Conservation (phyloP, 2,329 filamentous ascomycete genomes). For the Sporothrix inflata region DNA sequence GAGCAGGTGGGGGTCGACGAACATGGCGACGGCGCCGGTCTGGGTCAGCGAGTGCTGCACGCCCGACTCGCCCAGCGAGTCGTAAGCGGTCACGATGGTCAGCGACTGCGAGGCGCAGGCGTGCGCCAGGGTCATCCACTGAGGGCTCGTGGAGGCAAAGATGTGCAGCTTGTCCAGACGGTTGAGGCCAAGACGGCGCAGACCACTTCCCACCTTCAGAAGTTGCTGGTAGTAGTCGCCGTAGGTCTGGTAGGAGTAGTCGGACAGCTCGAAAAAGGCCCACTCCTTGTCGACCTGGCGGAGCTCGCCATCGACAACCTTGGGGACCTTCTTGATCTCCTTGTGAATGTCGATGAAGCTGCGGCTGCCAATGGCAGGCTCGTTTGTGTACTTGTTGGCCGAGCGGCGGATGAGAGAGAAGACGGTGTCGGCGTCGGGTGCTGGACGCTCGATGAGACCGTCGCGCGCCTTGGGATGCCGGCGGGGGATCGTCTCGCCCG, state of each 20-base stretch:
- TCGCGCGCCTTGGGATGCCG: slow-evolving; percentile 73
- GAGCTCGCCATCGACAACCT: slow-evolving; percentile 80
- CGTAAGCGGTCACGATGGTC: slow-evolving; percentile 91
- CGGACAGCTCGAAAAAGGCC: slow-evolving; percentile 83
- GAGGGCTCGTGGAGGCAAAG: slow-evolving; percentile 80
- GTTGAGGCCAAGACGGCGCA: slow-evolving; percentile 73
- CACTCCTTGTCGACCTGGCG: slow-evolving; percentile 86
- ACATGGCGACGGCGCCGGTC: slow-evolving; percentile 80
- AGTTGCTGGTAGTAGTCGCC: slow-evolving; percentile 74
- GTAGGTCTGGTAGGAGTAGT: slow-evolving; percentile 77
- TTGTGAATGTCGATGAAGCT: slow-evolving; percentile 76
- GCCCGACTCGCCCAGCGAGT: slow-evolving; percentile 83
- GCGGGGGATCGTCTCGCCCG: slow-evolving; percentile 83
- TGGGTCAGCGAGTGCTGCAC: slow-evolving; percentile 84
- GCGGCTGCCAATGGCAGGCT: slow-evolving; percentile 70
- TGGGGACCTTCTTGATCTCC: slow-evolving; percentile 88
- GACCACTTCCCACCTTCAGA: slow-evolving; percentile 70
- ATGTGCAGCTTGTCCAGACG: slow-evolving; percentile 73
- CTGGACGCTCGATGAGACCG: slow-evolving; percentile 68
- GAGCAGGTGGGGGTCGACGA: slow-evolving; percentile 79
- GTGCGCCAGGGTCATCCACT: slow-evolving; percentile 85
- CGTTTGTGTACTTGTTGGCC: slow-evolving; percentile 64
- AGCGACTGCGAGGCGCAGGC: slow-evolving; percentile 80
- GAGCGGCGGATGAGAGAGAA: slow-evolving; percentile 77
- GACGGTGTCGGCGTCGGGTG: slow-evolving; percentile 71